Evolutionary conservation across 169 alveolate species (phyloP).

Genomic region (Plasmodium inui): DNA sequence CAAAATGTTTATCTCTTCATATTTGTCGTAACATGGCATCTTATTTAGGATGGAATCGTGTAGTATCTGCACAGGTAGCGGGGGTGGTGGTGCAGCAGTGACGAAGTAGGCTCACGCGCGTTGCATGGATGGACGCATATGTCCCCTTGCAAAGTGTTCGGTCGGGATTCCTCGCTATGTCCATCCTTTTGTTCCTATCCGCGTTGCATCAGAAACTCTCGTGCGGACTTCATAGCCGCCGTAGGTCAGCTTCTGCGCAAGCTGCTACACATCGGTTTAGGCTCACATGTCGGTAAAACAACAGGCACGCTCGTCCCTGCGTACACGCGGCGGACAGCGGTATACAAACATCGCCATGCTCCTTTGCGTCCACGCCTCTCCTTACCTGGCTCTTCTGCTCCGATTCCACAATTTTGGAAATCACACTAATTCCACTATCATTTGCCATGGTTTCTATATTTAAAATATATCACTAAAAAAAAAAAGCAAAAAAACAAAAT

Average conservation of each 20-base stretch:
- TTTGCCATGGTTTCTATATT: constrained; percentile 34
- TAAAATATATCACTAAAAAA: constrained; percentile 55
- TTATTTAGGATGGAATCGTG: constrained; percentile 75
- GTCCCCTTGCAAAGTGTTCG: neutral
- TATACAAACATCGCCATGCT: neutral
- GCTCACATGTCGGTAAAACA: neutral
- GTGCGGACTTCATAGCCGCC: neutral
- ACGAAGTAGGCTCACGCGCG: neutral
- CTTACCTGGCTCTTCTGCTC: constrained; percentile 74
- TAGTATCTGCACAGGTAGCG: constrained; percentile 23
- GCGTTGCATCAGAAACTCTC: neutral
- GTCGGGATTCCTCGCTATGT: neutral
- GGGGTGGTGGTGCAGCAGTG: neutral
- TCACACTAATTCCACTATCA: constrained; percentile 74
- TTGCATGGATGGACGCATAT: neutral
- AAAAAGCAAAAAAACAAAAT: neutral
- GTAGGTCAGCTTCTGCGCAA: neutral
- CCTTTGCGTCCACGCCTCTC: neutral
- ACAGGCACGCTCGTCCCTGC: neutral
- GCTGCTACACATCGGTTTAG: neutral
- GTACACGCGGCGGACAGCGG: neutral
- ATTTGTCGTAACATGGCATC: constrained; percentile 76
- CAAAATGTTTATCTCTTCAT: constrained; percentile 71
- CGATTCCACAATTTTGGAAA: constrained; percentile 72
- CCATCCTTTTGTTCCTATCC: neutral